phyloP scores from a whole-genome alignment of 768 basidiomycete species.

The Strobilomyces echinocephalus region DNA sequence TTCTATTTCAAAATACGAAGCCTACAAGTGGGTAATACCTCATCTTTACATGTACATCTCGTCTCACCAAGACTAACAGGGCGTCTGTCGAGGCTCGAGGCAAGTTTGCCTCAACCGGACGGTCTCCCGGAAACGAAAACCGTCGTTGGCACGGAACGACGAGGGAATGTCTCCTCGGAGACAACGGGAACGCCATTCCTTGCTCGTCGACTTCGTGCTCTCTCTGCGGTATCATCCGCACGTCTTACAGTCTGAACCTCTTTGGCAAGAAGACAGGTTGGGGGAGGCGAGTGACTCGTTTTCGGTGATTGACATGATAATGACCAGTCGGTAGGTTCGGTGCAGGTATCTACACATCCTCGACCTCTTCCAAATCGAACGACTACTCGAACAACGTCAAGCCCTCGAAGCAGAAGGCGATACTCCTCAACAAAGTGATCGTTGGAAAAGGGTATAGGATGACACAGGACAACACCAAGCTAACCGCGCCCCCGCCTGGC shows the following conservation, averaged over 20 bases:
- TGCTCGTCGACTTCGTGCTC: constrained; percentile 57
- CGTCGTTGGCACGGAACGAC: constrained; percentile 74
- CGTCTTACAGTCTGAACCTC: constrained; percentile 58
- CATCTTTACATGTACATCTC: not conserved
- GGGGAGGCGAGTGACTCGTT: constrained; percentile 46
- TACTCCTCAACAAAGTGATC: constrained; percentile 70
- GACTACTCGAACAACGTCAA: constrained; percentile 64
- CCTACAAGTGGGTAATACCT: constrained; percentile 47
- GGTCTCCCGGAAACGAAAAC: constrained; percentile 65
- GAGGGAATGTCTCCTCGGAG: constrained; percentile 59
- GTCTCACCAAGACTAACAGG: constrained; percentile 29
- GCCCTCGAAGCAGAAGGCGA: constrained; percentile 53
- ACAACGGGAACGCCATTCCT: constrained; percentile 47
- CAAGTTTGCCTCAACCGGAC: constrained; percentile 48
- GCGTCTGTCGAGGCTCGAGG: constrained; percentile 55
- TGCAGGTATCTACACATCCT: constrained; percentile 67
- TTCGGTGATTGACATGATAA: not conserved
- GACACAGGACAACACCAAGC: constrained; percentile 48
- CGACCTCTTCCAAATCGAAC: constrained; percentile 78
- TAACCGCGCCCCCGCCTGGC: constrained; percentile 57
- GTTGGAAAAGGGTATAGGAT: constrained; percentile 69
- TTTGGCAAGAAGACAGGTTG: constrained; percentile 70
- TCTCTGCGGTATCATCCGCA: constrained; percentile 58
- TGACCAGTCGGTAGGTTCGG: constrained; percentile 48
- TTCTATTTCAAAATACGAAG: constrained; percentile 51